These are phyloP conservation scores for Umbellularia californica DNA, from an alignment of 164 flowering plant genomes.

Conservation along the genomic window DNA sequence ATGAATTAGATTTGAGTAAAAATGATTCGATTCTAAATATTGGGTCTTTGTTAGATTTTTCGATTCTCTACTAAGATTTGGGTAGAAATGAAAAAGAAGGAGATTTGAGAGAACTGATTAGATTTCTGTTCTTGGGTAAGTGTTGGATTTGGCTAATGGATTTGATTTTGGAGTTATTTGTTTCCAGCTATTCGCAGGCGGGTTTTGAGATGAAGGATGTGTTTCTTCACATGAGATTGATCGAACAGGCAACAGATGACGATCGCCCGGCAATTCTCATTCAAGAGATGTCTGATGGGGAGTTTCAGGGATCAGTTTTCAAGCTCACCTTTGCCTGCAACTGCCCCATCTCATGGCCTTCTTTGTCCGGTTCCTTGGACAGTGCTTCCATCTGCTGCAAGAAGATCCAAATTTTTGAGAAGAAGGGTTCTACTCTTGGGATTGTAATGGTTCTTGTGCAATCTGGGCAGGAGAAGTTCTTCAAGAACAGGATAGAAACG, in stretches of 20 bases:
- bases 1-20: background rate
- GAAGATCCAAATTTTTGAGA: conserved; percentile 91
- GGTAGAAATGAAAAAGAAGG: conserved; percentile 27
- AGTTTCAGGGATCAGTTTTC: conserved; percentile 42
- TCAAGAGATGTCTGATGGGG: conserved; percentile 57
- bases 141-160: background rate
- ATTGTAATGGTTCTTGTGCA: conserved; percentile 50
- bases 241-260: conserved; percentile 66
- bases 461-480: conserved; percentile 58
- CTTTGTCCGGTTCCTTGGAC: conserved; percentile 74
- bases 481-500: conserved; percentile 52
- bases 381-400: conserved; percentile 69
- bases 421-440: conserved; percentile 70
- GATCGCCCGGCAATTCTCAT: conserved; percentile 69
- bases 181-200: conserved; percentile 75
- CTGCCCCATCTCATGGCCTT: conserved; percentile 72
- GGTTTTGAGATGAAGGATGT: conserved; percentile 94
- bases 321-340: conserved; percentile 85
- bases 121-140: background rate
- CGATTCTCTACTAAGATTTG: conserved; percentile 71
- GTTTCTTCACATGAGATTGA: conserved; percentile 69
- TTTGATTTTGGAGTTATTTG: background rate
- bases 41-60: background rate
- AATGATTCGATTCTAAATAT: background rate
- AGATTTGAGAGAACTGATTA: background rate